Evolutionary conservation across 2,329 filamentous ascomycete genomes (phyloP).

Genomic region (Corinectria fuckeliana): DNA sequence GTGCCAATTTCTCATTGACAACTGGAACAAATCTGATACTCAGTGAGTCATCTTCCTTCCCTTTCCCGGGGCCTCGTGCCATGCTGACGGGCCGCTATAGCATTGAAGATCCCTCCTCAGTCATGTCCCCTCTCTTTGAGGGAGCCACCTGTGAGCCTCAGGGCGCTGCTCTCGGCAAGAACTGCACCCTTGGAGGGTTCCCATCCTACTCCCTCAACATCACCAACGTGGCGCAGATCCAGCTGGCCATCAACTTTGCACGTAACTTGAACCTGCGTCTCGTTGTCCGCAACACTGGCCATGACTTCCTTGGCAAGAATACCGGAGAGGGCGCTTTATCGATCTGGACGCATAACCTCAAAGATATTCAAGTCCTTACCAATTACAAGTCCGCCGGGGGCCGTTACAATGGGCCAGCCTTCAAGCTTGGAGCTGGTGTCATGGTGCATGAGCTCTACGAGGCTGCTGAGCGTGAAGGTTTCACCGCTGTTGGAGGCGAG

Average conservation of each 20-base stretch:
- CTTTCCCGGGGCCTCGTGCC: not conserved
- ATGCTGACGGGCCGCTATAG: slow-evolving; percentile 25
- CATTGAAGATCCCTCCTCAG: slow-evolving; percentile 45
- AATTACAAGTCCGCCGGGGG: slow-evolving; percentile 29
- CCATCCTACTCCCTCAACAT: slow-evolving; percentile 50
- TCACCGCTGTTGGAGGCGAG: slow-evolving; percentile 59
- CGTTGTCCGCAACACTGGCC: slow-evolving; percentile 54
- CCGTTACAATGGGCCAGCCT: slow-evolving; percentile 52
- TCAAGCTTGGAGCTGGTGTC: slow-evolving; percentile 62
- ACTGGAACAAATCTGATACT: slow-evolving; percentile 34
- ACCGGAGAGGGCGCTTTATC: slow-evolving; percentile 62
- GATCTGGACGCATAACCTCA: slow-evolving; percentile 63
- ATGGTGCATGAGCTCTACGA: slow-evolving; percentile 60
- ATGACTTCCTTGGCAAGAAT: slow-evolving; percentile 59
- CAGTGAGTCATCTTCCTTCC: slow-evolving; percentile 1
- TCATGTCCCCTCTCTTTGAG: slow-evolving; percentile 49
- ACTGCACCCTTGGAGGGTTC: slow-evolving; percentile 49
- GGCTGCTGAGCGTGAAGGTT: slow-evolving; percentile 52
- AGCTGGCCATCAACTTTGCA: slow-evolving; percentile 54
- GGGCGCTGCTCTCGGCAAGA: slow-evolving; percentile 26
- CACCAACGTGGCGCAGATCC: slow-evolving; percentile 50
- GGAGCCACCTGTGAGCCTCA: slow-evolving; percentile 44
- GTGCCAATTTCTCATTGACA: slow-evolving; percentile 36
- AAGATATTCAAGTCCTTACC: slow-evolving; percentile 41
- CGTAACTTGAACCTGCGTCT: slow-evolving; percentile 51